A percentile compares a stretch with the other conserved stretches of the same genome.
These are phyloP conservation scores for Erodium texanum DNA, from an alignment of 441 rosid species.

Conservation along the genomic window DNA sequence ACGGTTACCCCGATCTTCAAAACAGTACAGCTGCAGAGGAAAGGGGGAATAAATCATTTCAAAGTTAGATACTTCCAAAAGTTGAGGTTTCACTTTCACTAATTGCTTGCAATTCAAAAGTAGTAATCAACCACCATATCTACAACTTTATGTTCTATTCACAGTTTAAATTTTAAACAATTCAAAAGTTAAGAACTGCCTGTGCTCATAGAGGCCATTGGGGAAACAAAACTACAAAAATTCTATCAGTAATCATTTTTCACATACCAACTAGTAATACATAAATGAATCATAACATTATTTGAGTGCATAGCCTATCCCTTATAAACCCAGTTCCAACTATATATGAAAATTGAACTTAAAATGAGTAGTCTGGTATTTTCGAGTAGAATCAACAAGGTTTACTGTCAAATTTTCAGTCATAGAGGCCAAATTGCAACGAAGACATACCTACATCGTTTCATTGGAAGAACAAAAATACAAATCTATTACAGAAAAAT, in stretches of 20 bases:
- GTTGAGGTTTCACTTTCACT: background rate
- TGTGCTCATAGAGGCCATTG: background rate
- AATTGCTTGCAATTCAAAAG: background rate
- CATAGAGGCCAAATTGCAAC: background rate
- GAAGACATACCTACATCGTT: background rate
- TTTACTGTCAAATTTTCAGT: background rate
- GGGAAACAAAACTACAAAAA: background rate
- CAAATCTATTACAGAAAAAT: no score
- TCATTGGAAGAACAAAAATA: background rate
- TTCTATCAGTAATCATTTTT: no score
- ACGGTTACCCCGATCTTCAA: conserved; percentile 85
- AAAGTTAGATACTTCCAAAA: background rate
- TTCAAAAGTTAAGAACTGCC: background rate
- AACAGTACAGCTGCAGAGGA: conserved; percentile 62
- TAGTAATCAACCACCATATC: background rate
- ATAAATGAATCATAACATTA: no score
- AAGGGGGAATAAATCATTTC: background rate
- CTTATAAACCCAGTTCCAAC: background rate
- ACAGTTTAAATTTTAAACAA: background rate
- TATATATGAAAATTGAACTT: background rate
- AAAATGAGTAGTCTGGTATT: background rate
- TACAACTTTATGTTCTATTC: background rate
- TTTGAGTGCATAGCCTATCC: background rate
- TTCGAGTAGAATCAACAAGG: background rate
- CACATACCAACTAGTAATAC: background rate